phyloP scores from a whole-genome alignment of 345 rosid genomes.

The Firmiana major region DNA sequence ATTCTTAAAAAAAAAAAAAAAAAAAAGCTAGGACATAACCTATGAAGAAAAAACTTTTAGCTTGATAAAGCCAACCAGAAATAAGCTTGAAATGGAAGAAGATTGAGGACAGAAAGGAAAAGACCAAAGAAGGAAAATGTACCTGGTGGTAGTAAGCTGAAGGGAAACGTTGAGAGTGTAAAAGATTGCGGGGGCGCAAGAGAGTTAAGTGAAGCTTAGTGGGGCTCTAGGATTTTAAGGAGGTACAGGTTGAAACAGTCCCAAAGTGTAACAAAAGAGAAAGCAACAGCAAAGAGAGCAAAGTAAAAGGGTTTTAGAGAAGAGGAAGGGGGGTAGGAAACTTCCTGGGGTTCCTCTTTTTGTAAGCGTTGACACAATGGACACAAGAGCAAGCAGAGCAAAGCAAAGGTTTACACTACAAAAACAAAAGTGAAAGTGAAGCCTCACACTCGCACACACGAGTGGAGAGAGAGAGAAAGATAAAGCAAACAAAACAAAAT shows the following conservation, averaged over 20 bases:
- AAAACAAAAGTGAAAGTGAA: conserved; percentile 12
- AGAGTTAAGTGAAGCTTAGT: conserved; percentile 13
- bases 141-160: conserved; percentile 14
- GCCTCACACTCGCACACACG: background rate
- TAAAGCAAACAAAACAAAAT: background rate
- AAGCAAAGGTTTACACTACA: background rate
- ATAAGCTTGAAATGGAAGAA: no score
- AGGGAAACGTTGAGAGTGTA: no score
- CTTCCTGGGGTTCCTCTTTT: conserved; percentile 47
- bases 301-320: background rate
- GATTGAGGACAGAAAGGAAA: conserved; percentile 1
- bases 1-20: background rate
- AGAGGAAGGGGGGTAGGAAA: conserved; percentile 53
- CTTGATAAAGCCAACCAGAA: no score
- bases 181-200: background rate
- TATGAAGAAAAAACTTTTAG: background rate
- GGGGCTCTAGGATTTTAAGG: conserved; percentile 27
- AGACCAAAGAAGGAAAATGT: conserved; percentile 7
- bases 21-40: background rate
- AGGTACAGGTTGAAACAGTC: conserved; percentile 21
- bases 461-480: conserved; percentile 8
- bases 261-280: conserved; percentile 11
- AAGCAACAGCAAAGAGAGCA: conserved; percentile 21
- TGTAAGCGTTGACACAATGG: conserved; percentile 58
- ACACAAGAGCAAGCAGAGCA: background rate